These are phyloP conservation scores for Globisporangium mamillatum DNA, from an alignment of 352 stramenopile genomes.

Conservation along the genomic window DNA sequence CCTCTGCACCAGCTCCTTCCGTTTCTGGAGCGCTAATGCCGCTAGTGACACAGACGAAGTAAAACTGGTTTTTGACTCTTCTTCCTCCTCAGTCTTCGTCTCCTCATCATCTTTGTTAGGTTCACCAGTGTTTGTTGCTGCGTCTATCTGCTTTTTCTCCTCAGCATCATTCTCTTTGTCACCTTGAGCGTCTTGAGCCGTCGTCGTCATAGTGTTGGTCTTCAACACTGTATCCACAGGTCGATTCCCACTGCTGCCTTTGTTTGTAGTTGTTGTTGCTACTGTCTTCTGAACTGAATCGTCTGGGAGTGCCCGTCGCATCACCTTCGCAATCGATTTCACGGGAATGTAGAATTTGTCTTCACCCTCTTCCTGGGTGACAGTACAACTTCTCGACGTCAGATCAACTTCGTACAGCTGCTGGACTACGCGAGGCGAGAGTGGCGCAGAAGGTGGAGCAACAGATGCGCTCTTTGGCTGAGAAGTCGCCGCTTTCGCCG, in stretches of 20 bases:
- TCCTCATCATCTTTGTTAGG: neutral
- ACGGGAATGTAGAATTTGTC: slow-evolving; percentile 77
- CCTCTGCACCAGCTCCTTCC: neutral
- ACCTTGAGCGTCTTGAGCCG: neutral
- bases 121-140: neutral
- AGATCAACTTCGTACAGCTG: slow-evolving; percentile 72
- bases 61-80: neutral
- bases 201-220: neutral
- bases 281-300: neutral
- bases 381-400: slow-evolving; percentile 38
- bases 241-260: neutral
- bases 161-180: neutral
- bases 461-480: neutral
- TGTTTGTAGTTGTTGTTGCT: neutral
- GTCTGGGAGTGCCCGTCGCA: slow-evolving; percentile 48
- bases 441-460: slow-evolving; percentile 16
- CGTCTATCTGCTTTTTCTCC: neutral
- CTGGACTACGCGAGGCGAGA: slow-evolving; percentile 58
- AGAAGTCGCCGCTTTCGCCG: neutral
- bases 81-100: slow-evolving; percentile 6
- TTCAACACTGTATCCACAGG: neutral
- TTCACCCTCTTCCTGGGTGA: slow-evolving; percentile 42
- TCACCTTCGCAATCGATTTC: slow-evolving; percentile 72
- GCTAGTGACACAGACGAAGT: neutral
- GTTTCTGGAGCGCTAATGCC: slow-evolving; percentile 7